phyloP scores from a whole-genome alignment of 768 basidiomycete genomes.

The Chalciporus pseudorubinellus region DNA sequence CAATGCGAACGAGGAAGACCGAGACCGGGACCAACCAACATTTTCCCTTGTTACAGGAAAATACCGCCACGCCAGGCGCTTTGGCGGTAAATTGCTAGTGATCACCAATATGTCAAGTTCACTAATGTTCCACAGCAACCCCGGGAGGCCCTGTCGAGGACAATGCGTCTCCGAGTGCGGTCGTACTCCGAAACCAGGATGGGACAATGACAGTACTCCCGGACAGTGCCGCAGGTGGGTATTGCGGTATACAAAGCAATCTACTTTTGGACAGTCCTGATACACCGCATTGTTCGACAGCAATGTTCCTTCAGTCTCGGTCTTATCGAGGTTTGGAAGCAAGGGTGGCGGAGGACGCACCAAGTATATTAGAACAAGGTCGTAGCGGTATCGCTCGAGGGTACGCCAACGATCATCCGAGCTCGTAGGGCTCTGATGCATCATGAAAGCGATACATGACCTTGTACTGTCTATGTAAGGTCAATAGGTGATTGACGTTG shows the following conservation, averaged over 20 bases:
- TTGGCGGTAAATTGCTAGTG: constrained; percentile 38
- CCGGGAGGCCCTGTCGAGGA: constrained; percentile 16
- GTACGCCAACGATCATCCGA: constrained; percentile 57
- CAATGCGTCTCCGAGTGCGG: constrained; percentile 34
- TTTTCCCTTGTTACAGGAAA: constrained; percentile 88
- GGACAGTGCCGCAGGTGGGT: constrained; percentile 67
- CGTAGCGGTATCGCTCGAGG: constrained; percentile 86
- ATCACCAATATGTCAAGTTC: not conserved
- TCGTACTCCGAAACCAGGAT: constrained; percentile 66
- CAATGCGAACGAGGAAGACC: constrained; percentile 32
- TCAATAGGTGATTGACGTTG: not conserved
- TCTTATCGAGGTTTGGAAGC: constrained; percentile 81
- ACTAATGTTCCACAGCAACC: not conserved
- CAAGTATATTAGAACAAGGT: constrained; percentile 84
- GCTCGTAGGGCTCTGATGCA: not conserved
- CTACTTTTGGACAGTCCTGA: constrained; percentile 1
- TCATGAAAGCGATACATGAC: not conserved
- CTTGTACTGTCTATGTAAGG: not conserved
- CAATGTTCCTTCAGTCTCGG: constrained; percentile 66
- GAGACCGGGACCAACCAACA: constrained; percentile 67
- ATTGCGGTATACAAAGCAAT: constrained; percentile 29
- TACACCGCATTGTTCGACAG: constrained; percentile 36
- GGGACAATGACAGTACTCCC: constrained; percentile 49
- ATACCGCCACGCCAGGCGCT: constrained; percentile 76
- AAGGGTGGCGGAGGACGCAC: constrained; percentile 72